Conservation (phyloP, 1,139 yeast species). For the Kazachstania sp. region DNA sequence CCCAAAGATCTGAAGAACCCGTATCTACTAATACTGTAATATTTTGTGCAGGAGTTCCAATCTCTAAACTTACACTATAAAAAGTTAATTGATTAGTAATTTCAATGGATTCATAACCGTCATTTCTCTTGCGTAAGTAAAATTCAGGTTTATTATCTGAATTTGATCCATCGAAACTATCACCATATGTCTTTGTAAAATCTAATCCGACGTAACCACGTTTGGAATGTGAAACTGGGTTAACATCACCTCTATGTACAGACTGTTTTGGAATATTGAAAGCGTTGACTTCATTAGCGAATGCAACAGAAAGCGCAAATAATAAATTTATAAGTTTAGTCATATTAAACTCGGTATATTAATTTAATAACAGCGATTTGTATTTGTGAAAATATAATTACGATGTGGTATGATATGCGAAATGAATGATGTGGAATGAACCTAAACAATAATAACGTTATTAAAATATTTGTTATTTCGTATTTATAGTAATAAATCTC, state of each 20-base stretch:
- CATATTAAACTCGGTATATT: background rate
- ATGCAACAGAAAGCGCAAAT: background rate
- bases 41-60: slow-evolving; percentile 50
- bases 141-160: background rate
- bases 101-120: slow-evolving; percentile 15
- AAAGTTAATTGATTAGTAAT: slow-evolving; percentile 23
- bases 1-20: slow-evolving; percentile 70
- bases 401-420: too few species aligned
- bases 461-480: too few species aligned
- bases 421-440: too few species aligned
- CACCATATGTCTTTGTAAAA: slow-evolving; percentile 10
- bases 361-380: too few species aligned
- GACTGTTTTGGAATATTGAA: background rate
- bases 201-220: slow-evolving; percentile 7
- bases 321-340: background rate
- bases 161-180: slow-evolving; percentile 1
- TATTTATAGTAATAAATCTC: too few species aligned
- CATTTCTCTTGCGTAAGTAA: slow-evolving; percentile 11
- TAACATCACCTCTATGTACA: background rate
- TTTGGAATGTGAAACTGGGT: background rate
- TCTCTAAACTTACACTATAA: slow-evolving; percentile 24
- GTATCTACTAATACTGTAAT: slow-evolving; percentile 56
- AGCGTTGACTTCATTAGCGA: background rate
- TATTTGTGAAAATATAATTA: too few species aligned
- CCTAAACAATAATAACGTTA: too few species aligned